phyloP scores from a whole-genome alignment of 1,284 basidiomycete species.

The Leccinum solheimii region DNA sequence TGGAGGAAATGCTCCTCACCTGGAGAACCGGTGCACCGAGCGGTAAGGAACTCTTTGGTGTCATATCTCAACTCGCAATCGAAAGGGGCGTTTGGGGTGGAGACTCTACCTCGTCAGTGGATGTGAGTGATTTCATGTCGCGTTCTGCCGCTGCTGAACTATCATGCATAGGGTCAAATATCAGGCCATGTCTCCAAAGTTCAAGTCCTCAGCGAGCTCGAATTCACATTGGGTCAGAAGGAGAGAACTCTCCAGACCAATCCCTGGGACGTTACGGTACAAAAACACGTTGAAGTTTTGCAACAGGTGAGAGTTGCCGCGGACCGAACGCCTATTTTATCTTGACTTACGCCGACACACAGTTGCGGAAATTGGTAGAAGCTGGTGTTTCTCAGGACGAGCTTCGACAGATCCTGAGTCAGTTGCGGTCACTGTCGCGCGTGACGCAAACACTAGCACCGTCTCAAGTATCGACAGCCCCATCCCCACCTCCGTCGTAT shows the following conservation, averaged over 20 bases:
- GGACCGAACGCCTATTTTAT: conserved; percentile 1
- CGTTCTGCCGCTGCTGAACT: not conserved
- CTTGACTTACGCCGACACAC: conserved; percentile 6
- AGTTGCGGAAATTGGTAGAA: conserved; percentile 79
- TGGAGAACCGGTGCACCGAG: conserved; percentile 85
- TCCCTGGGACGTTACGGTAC: conserved; percentile 62
- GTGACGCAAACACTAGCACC: conserved; percentile 36
- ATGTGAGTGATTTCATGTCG: conserved; percentile 26
- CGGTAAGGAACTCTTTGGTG: conserved; percentile 82
- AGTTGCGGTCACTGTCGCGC: conserved; percentile 69
- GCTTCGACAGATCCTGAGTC: conserved; percentile 75
- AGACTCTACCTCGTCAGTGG: conserved; percentile 42
- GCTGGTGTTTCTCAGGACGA: conserved; percentile 80
- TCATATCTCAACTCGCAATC: conserved; percentile 69
- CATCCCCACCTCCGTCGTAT: conserved; percentile 26
- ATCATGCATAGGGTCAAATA: conserved; percentile 27
- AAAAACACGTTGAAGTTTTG: conserved; percentile 69
- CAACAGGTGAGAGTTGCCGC: conserved; percentile 58
- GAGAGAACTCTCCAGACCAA: conserved; percentile 65
- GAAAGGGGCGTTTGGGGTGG: conserved; percentile 78
- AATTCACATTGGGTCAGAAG: conserved; percentile 75
- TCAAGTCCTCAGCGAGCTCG: conserved; percentile 79
- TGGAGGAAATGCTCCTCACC: conserved; percentile 94
- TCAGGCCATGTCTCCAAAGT: conserved; percentile 58
- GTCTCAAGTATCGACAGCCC: conserved; percentile 34